Base-by-base conservation (phyloP, 768 basidiomycete genomes). In the Holtermanniella nyarrowii region DNA sequence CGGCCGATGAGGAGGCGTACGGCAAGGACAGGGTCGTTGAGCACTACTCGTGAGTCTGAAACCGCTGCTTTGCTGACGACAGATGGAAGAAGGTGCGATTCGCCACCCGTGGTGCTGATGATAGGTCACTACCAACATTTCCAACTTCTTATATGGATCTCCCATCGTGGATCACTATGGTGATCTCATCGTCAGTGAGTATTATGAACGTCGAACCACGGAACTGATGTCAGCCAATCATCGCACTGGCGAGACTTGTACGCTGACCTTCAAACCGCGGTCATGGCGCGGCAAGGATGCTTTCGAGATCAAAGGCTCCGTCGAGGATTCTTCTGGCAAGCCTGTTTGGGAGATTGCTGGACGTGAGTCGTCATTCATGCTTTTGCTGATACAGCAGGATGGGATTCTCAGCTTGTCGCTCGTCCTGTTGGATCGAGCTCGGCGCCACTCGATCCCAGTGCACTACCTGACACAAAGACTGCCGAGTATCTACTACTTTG, bases 331-430 rank as follows among this genome's bases (percentile, higher is more conserved):
- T 1, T 59, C 73, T 0, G 88, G 85, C 10, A 74, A 77, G 20
- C 74, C 82, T 25, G 80, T 77, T 0, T 86, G 91, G 72, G 88
- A 93, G 52, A 88, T 96, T 44, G 90, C 90, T 0, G 91, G 91
- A 3, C 79, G 89, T 71, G 54, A 62, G 66, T 51, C 5, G 13
- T 26, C 22, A 23, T 11, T 20, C 48, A 25, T 44, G 55, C 2
- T 2, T 31, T 26, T 13, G 18, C 48, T 43, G 52, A 48, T 26
- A 26, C 3, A 16, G 1, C 50, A 68, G 69, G 69, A 1, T 97
- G 91, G 93, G 89, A 88, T 64, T 86, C 85, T 42, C 91, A 96
- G 65, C 81, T 97, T 27, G 83, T 97, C 48, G 88, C 88, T 18
- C 80, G 88, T 10, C 78, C 79, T 20, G 79, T 80, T 5, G 84